Evolutionary conservation across 495 filamentous ascomycete genomes (phyloP), one percentile per base, ranked within the genome.

Genomic region (Copromyces sp.): DNA sequence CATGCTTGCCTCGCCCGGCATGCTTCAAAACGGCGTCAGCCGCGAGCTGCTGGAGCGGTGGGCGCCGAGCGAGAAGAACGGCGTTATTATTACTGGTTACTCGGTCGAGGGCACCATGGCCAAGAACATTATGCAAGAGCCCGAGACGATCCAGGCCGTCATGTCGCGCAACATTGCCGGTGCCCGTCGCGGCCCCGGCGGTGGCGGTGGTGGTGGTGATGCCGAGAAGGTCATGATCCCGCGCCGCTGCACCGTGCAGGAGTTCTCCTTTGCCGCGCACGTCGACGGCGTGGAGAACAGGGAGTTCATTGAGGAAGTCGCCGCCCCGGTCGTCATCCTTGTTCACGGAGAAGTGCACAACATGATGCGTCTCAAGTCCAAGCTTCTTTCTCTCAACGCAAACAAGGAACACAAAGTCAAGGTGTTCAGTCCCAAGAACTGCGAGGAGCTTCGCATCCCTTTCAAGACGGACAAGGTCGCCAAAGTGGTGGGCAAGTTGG

Each of bases 31-130:
- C 71, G 95, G 95, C 44, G 94, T 97, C 38, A 96, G 93, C 74
- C 86, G 95, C 76, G 93, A 97, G 77, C 84, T 99, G 12, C 87
- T 99, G 3, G 95, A 99, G 82, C 82, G 95, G 76, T 99, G 95
- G 95, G 94, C 95, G 4, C 95, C 95, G 0, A 95, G 92, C 83
- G 91, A 94, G 68, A 92, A 93, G 78, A 99, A 99, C 81, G 95
- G 96, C 12, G 91, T 99, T 35, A 91, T 99, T 73, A 95, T 99
- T 83, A 99, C 95, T 5, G 95, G 95, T 77, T 99, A 99, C 81
- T 95, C 92, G 71, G 95, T 99, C 35, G 95, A 99, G 82, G 95
- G 96, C 12, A 99, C 95, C 3, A 98, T 99, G 96, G 95, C 94
- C 41, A 97, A 97, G 82, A 87, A 93, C 75, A 89, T 99, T 68